Evolutionary conservation across 1,284 basidiomycete genomes (phyloP), one percentile per base, ranked within the genome.

Genomic region (Apiotrichum montevideense): DNA sequence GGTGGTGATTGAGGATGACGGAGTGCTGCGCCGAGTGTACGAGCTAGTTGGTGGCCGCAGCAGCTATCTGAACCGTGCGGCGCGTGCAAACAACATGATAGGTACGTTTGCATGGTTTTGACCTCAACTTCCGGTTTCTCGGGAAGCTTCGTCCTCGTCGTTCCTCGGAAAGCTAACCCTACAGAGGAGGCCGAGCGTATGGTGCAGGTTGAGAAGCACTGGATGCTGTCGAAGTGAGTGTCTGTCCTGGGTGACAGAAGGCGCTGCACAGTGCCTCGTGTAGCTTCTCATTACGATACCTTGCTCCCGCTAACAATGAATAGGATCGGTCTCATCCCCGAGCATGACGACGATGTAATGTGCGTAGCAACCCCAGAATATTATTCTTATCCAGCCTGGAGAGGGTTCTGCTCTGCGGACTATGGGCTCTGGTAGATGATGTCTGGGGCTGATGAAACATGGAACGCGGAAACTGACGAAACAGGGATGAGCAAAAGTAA

Each of bases 301-400:
- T 44, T 14, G 32, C 45, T 8, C 9, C 21, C 33, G n/a, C 51
- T 50, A 14, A 37, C 21, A 39, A 41, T 35, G 41, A 4, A 13
- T 13, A 74, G 72, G 61, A 74, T 90, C 52, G 87, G 87, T 67
- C 72, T 79, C 65, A 83, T 83, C 48, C 81, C 82, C 6, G 88
- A 91, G 67, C 85, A 84, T 68, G 88, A 90, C 70, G 88, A 90
- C 76, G 87, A 91, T 74, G 87, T 90, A 46, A 88, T 89, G 87
- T 71, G 46, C 66, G 70, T 61, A 3, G 6, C 41, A 14, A 45
- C 15, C 15, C 43, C n/a, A 45, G 43, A 45, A 8, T 45, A 8
- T 13, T 13, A 39, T 7, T 39, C 37, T 39, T 7, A 8, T 39
- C 37, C 37, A 39, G 37, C 7, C 45, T 43, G 44, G 37, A 39